phyloP scores from a whole-genome alignment of 1,139 yeast species.

The Candida sanyaensis region DNA sequence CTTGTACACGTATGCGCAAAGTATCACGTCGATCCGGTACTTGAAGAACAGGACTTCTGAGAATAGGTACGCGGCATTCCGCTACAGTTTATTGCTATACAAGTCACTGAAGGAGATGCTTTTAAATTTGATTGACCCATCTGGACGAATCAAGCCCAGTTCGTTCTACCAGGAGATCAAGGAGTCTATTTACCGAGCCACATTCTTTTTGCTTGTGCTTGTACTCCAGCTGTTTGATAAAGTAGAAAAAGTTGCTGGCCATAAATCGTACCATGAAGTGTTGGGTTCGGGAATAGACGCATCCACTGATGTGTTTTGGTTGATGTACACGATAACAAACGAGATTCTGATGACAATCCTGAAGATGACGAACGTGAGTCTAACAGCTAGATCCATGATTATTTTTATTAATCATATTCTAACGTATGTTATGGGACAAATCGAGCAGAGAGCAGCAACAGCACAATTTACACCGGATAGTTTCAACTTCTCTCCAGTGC shows the following conservation, averaged over 20 bases:
- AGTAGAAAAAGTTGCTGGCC: not conserved
- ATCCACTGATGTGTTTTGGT: constrained; percentile 1
- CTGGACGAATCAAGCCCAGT: not conserved
- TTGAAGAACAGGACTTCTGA: not conserved
- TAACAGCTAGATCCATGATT: not conserved
- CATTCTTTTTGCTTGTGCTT: not conserved
- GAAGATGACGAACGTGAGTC: constrained; percentile 1
- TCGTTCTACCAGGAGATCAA: not conserved
- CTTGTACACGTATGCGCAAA: not conserved
- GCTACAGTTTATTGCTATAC: not conserved
- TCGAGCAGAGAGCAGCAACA: not conserved
- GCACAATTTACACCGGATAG: not conserved
- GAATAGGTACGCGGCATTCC: not conserved
- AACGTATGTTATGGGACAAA: not conserved
- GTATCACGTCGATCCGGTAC: not conserved
- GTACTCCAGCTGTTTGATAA: not conserved
- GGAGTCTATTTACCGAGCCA: not conserved
- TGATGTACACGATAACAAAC: not conserved
- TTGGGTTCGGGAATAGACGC: not conserved
- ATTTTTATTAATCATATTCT: constrained; percentile 1
- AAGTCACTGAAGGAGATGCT: not conserved
- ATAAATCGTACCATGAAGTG: not conserved
- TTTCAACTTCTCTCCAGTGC: not conserved
- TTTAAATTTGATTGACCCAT: not conserved
- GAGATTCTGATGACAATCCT: not conserved